Evolutionary conservation across 2,329 filamentous ascomycete genomes (phyloP).

Genomic region (Scedosporium minutisporum): DNA sequence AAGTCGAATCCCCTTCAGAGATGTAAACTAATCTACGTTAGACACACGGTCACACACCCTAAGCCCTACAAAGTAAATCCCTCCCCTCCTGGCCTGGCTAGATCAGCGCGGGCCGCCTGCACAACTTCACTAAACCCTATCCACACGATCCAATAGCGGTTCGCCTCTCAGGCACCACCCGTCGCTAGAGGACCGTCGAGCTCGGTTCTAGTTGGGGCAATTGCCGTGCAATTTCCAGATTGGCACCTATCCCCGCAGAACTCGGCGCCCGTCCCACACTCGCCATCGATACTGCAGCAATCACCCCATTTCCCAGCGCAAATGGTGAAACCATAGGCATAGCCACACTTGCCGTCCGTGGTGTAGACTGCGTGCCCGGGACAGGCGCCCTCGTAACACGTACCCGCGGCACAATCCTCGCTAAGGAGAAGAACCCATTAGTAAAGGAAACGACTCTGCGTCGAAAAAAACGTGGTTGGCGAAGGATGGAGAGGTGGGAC

Average conservation of each 20-base stretch:
- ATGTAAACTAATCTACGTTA: too few relatives aligned
- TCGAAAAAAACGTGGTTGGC: not conserved
- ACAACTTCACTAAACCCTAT: too few relatives aligned
- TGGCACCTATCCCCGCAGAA: conserved; percentile 15
- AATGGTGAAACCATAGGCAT: conserved; percentile 15
- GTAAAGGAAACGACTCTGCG: not conserved
- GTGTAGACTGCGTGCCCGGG: conserved; percentile 18
- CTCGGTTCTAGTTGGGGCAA: too few relatives aligned
- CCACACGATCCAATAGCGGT: too few relatives aligned
- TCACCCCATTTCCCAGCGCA: conserved; percentile 23
- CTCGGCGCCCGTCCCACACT: conserved; percentile 15
- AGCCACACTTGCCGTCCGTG: conserved; percentile 24
- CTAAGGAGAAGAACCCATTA: conserved; percentile 10
- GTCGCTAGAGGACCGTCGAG: too few relatives aligned
- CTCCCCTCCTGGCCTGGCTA: too few relatives aligned
- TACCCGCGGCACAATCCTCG: conserved; percentile 21
- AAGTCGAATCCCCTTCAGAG: too few relatives aligned
- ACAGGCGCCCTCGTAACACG: conserved; percentile 23
- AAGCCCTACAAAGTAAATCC: too few relatives aligned
- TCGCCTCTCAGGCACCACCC: too few relatives aligned
- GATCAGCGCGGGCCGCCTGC: too few relatives aligned
- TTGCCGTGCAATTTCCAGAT: conserved; percentile 12
- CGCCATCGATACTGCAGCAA: conserved; percentile 19
- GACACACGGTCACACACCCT: too few relatives aligned
- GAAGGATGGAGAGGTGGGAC: too few relatives aligned